phyloP scores from a whole-genome alignment of 345 rosid species.

The Gossypium anomalum region DNA sequence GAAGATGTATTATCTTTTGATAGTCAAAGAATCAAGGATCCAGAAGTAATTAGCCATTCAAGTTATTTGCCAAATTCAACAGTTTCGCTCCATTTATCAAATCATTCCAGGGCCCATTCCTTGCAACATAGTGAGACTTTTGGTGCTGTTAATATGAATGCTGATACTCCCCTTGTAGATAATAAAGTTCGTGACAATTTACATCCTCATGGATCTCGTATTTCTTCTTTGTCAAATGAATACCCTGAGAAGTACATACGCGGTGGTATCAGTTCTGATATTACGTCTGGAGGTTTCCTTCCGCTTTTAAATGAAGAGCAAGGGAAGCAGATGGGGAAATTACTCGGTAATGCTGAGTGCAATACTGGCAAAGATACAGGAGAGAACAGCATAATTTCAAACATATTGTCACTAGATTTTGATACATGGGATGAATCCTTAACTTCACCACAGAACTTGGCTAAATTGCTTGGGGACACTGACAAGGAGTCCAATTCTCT shows the following conservation, averaged over 20 bases:
- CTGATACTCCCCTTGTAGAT: constrained; percentile 32
- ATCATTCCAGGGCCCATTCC: constrained; percentile 42
- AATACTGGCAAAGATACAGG: constrained; percentile 32
- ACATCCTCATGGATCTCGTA: constrained; percentile 25
- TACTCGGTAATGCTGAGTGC: constrained; percentile 24
- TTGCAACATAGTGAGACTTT: constrained; percentile 27
- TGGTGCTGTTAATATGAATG: constrained; percentile 23
- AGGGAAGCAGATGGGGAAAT: constrained; percentile 26
- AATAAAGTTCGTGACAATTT: constrained; percentile 27
- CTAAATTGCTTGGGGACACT: constrained; percentile 51
- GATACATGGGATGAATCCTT: constrained; percentile 82
- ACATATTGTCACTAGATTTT: constrained; percentile 68
- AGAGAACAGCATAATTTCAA: constrained; percentile 75
- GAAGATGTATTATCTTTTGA: constrained; percentile 57
- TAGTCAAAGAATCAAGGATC: constrained; percentile 54
- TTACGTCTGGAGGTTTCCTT: constrained; percentile 29
- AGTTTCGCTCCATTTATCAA: constrained; percentile 31
- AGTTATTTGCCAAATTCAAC: constrained; percentile 37
- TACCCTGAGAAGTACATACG: constrained; percentile 33
- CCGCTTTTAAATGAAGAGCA: constrained; percentile 31
- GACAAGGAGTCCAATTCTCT: constrained; percentile 44
- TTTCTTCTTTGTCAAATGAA: constrained; percentile 42
- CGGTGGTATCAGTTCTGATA: constrained; percentile 32
- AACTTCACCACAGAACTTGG: constrained; percentile 61
- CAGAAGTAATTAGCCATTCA: constrained; percentile 43